These are phyloP conservation scores for Adansonia digitata DNA, from an alignment of 345 rosid genomes.

Conservation along the genomic window DNA sequence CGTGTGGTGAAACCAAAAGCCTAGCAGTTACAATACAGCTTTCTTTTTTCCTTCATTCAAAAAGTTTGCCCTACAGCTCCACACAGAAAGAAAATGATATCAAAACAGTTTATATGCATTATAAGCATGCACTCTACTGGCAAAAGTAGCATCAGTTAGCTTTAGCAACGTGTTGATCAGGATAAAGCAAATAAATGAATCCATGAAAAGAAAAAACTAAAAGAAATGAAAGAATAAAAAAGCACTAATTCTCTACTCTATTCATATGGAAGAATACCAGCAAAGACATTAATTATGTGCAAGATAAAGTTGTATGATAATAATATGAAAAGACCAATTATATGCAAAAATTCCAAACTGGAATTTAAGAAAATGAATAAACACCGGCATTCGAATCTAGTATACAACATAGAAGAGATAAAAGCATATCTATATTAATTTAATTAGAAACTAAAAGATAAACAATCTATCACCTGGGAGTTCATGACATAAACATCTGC, in stretches of 20 bases:
- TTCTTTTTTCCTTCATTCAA: background rate
- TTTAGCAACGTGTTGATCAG: background rate
- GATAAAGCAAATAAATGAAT: background rate
- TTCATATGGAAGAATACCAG: background rate
- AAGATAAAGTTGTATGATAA: background rate
- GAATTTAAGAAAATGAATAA: background rate
- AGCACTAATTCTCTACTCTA: background rate
- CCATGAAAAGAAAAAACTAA: background rate
- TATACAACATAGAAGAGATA: background rate
- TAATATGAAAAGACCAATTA: background rate
- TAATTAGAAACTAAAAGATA: background rate
- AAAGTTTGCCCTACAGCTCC: background rate
- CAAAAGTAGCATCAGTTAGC: background rate
- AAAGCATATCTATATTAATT: background rate
- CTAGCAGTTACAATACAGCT: background rate
- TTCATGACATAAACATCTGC: slow-evolving; percentile 90
- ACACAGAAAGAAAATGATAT: background rate
- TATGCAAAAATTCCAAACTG: background rate
- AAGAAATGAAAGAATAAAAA: background rate
- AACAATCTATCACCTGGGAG: slow-evolving; percentile 62
- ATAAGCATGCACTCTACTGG: background rate
- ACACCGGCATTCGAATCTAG: background rate
- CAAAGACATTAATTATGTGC: background rate
- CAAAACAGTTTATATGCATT: background rate
- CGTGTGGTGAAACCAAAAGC: background rate